A percentile compares a stretch with the other conserved stretches of the same genome.
Conservation (phyloP, 768 basidiomycete genomes). For the Amanita muscaria region DNA sequence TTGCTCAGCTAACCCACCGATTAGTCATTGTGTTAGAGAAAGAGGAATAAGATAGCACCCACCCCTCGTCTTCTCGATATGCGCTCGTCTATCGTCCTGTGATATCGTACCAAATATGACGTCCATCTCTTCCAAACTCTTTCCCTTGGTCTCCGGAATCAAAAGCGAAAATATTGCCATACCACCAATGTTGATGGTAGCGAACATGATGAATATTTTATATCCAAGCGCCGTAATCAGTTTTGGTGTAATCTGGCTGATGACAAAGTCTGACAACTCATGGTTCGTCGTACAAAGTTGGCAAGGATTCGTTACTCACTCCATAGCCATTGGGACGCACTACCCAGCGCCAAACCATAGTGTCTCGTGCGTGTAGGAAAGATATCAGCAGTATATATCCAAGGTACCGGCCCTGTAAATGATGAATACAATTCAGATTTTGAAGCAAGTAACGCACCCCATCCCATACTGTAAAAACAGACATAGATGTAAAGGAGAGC, state of each 20-base stretch:
- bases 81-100: conserved; percentile 41
- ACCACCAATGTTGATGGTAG: conserved; percentile 59
- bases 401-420: conserved; percentile 30
- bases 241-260: conserved; percentile 62
- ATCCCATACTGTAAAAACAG: conserved; percentile 82
- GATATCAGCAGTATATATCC: conserved; percentile 73
- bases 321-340: conserved; percentile 77
- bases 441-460: conserved; percentile 36
- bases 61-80: conserved; percentile 41
- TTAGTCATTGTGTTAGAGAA: neutral
- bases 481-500: conserved; percentile 83
- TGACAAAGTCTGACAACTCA: conserved; percentile 47
- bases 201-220: conserved; percentile 76
- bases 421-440: conserved; percentile 20
- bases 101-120: conserved; percentile 48
- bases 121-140: conserved; percentile 46
- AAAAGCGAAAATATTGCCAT: conserved; percentile 59
- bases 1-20: neutral
- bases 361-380: conserved; percentile 81
- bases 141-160: conserved; percentile 57
- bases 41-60: neutral
- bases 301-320: conserved; percentile 34
- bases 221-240: conserved; percentile 54
- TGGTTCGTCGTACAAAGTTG: neutral
- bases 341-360: conserved; percentile 68